Conservation (phyloP, 345 rosid species). For the Citrus sp. region DNA sequence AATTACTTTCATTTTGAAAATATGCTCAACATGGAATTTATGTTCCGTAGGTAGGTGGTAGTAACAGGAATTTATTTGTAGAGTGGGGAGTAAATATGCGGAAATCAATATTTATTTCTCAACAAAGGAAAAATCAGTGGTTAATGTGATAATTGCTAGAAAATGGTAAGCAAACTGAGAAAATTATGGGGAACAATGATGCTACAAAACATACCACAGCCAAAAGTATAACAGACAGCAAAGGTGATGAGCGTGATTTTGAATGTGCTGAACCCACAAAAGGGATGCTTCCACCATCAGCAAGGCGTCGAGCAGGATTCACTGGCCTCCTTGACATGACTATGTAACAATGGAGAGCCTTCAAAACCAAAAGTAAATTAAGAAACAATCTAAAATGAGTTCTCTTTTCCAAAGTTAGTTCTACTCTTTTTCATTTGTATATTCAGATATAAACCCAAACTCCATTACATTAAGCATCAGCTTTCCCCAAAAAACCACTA, state of each 20-base stretch:
- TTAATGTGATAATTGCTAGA: not conserved
- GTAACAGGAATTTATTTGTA: not conserved
- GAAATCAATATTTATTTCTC: not conserved
- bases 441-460: not conserved
- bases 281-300: constrained; percentile 47
- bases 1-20: constrained; percentile 1
- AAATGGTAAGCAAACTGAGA: not conserved
- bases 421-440: not conserved
- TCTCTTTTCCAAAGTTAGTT: not conserved
- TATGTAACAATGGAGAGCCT: constrained; percentile 1
- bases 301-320: constrained; percentile 51
- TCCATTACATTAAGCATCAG: not conserved
- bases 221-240: constrained; percentile 44
- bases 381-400: not conserved
- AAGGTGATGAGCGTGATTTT: constrained; percentile 52
- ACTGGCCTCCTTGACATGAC: constrained; percentile 67
- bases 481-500: not conserved
- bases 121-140: not conserved
- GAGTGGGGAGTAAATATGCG: not conserved
- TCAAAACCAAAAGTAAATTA: constrained; percentile 5
- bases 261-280: constrained; percentile 45
- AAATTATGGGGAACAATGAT: not conserved
- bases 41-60: not conserved
- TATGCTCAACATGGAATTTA: not conserved
- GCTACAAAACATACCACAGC: constrained; percentile 38